phyloP scores from a whole-genome alignment of 108 stramenopile genomes.

The Nitzschia sp. region DNA sequence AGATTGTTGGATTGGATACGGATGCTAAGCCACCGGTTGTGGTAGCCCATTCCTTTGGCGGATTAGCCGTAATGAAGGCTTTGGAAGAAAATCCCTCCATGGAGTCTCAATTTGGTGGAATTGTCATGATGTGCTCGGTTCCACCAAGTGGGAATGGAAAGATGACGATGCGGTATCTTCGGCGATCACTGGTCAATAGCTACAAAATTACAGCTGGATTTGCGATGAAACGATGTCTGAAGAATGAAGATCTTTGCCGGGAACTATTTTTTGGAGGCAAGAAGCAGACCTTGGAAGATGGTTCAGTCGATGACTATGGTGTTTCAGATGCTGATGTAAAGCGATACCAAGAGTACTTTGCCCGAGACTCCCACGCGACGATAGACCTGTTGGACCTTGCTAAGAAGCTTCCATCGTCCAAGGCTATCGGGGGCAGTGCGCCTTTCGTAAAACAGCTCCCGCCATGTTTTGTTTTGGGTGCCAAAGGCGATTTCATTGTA shows the following conservation, averaged over 20 bases:
- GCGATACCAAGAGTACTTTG: slow-evolving; percentile 55
- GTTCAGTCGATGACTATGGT: slow-evolving; percentile 42
- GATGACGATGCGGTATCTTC: slow-evolving; percentile 55
- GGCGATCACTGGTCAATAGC: slow-evolving; percentile 41
- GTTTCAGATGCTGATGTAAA: slow-evolving; percentile 59
- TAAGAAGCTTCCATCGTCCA: slow-evolving; percentile 40
- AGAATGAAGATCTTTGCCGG: slow-evolving; percentile 42
- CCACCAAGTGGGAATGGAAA: slow-evolving; percentile 87
- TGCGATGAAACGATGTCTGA: slow-evolving; percentile 52
- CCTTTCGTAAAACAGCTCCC: slow-evolving; percentile 34
- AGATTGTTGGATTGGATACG: not conserved
- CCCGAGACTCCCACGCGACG: slow-evolving; percentile 48
- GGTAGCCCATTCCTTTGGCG: slow-evolving; percentile 63
- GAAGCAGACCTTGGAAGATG: slow-evolving; percentile 18
- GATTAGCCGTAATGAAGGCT: slow-evolving; percentile 60
- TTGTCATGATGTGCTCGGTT: slow-evolving; percentile 75
- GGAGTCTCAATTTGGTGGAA: slow-evolving; percentile 36
- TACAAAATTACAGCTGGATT: slow-evolving; percentile 68
- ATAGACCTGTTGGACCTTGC: slow-evolving; percentile 58
- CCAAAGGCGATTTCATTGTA: slow-evolving; percentile 61
- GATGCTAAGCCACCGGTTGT: slow-evolving; percentile 41
- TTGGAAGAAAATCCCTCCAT: slow-evolving; percentile 29
- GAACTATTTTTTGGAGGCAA: slow-evolving; percentile 65
- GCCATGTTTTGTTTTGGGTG: slow-evolving; percentile 67
- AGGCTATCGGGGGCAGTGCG: slow-evolving; percentile 35